Evolutionary conservation across 75 land plant species (phyloP).

Genomic region (Selaginella tamariscina): DNA sequence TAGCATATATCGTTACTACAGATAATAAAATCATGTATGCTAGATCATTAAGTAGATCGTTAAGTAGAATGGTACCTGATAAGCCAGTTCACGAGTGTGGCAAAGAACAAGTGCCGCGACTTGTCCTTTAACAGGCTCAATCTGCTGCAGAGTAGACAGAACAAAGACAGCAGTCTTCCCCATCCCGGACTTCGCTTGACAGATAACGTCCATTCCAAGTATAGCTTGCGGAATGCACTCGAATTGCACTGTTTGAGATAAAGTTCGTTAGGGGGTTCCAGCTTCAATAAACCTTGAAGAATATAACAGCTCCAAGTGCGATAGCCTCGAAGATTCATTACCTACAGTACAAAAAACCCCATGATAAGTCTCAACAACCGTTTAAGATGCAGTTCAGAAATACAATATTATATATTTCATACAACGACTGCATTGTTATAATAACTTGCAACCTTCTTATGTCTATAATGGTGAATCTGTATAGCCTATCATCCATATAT

Average conservation of each 20-base stretch:
- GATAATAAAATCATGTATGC: too few species aligned
- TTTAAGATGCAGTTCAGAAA: too few species aligned
- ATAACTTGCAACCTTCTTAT: too few species aligned
- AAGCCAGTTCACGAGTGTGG: conserved; percentile 91
- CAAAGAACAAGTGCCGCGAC: conserved; percentile 82
- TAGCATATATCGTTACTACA: too few species aligned
- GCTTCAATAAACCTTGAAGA: not conserved
- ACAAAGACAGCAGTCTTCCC: conserved; percentile 99
- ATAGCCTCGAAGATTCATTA: not conserved
- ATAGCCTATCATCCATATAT: too few species aligned
- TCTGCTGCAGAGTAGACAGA: conserved; percentile 84
- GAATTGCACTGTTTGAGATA: conserved; percentile 67
- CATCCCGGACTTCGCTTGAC: conserved; percentile 99
- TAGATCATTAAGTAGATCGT: not conserved
- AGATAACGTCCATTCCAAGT: conserved; percentile 98
- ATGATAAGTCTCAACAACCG: too few species aligned
- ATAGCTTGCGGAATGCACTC: conserved; percentile 99
- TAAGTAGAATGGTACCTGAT: conserved; percentile 46
- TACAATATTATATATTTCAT: too few species aligned
- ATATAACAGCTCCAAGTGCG: too few species aligned
- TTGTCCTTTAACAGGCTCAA: conserved; percentile 63
- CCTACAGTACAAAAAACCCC: not conserved
- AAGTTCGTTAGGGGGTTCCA: not conserved
- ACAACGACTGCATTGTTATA: too few species aligned
- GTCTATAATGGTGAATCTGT: too few species aligned